Evolutionary conservation across 305 asterid genomes (phyloP).

Genomic region (Andrographis paniculata): DNA sequence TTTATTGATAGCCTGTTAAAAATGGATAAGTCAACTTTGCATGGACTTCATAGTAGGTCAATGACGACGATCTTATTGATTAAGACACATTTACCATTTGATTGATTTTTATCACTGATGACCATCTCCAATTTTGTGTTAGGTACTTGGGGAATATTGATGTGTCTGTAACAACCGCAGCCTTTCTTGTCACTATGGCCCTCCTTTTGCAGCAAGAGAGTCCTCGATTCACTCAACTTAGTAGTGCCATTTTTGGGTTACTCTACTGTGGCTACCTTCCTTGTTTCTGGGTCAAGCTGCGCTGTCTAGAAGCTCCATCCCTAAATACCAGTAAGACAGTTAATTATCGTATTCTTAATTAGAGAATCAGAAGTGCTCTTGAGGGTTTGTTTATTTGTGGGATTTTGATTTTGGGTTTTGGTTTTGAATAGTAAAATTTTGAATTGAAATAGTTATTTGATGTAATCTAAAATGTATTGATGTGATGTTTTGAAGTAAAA

Average conservation of each 20-base stretch:
- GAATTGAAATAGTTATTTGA: no score
- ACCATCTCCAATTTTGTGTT: conserved; percentile 20
- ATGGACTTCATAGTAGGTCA: neutral
- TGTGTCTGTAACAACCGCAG: conserved; percentile 80
- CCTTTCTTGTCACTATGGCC: conserved; percentile 67
- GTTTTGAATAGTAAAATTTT: no score
- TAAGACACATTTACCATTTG: neutral
- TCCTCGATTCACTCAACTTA: conserved; percentile 90
- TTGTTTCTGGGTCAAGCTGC: conserved; percentile 93
- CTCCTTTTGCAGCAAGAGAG: conserved; percentile 70
- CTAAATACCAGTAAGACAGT: conserved; percentile 62
- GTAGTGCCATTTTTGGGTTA: conserved; percentile 90
- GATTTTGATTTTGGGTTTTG: no score
- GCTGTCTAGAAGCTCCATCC: conserved; percentile 77
- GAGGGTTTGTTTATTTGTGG: no score
- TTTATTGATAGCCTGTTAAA: conserved; percentile 1
- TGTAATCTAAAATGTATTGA: no score
- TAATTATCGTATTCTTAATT: conserved; percentile 12
- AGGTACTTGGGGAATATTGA: conserved; percentile 87
- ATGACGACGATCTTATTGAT: neutral
- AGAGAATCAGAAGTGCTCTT: conserved; percentile 9
- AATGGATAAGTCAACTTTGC: neutral
- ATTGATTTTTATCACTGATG: conserved; percentile 19
- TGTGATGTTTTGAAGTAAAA: no score
- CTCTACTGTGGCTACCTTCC: conserved; percentile 97